Percentiles rank a stretch among this genome's conserved stretches.
These are phyloP conservation scores for Daedalea quercina DNA, from an alignment of 768 basidiomycete species.

Conservation along the genomic window DNA sequence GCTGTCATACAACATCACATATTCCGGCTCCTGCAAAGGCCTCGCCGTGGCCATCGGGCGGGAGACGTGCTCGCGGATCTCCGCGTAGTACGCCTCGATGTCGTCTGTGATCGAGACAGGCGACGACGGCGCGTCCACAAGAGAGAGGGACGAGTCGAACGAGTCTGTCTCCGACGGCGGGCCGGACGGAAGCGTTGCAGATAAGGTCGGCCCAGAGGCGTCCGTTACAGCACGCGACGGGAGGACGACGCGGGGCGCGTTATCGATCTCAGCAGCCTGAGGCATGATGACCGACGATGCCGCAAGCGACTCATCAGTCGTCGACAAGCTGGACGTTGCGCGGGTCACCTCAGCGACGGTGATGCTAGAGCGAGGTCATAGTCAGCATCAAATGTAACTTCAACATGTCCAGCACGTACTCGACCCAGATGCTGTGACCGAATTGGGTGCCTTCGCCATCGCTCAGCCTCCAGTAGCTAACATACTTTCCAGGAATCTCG, in stretches of 20 bases:
- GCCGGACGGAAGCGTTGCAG: constrained; percentile 17
- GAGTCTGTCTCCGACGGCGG: constrained; percentile 26
- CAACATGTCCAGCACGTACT: constrained; percentile 43
- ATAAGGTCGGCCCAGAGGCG: constrained; percentile 10
- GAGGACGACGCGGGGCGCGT: constrained; percentile 12
- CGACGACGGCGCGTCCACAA: constrained; percentile 57
- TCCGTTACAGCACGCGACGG: neutral
- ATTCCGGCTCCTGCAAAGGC: constrained; percentile 39
- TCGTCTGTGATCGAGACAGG: constrained; percentile 23
- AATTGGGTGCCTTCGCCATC: constrained; percentile 56
- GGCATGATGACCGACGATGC: constrained; percentile 75
- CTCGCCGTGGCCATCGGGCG: constrained; percentile 13
- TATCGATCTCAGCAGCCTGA: constrained; percentile 19
- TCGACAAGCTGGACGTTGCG: constrained; percentile 17
- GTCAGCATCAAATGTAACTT: neutral
- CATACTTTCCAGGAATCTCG: constrained; percentile 63
- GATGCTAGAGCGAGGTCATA: constrained; percentile 38
- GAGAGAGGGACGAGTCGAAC: constrained; percentile 44
- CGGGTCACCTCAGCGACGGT: constrained; percentile 46
- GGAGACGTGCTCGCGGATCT: constrained; percentile 39
- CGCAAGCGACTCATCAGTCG: constrained; percentile 46
- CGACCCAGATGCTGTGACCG: constrained; percentile 73
- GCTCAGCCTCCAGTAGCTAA: constrained; percentile 69
- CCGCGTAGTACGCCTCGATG: constrained; percentile 52
- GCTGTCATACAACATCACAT: constrained; percentile 69